Percentiles rank a stretch among this genome's conserved stretches.
phyloP scores from a whole-genome alignment of 768 basidiomycete species.

The Chlorophyllum brunneum region DNA sequence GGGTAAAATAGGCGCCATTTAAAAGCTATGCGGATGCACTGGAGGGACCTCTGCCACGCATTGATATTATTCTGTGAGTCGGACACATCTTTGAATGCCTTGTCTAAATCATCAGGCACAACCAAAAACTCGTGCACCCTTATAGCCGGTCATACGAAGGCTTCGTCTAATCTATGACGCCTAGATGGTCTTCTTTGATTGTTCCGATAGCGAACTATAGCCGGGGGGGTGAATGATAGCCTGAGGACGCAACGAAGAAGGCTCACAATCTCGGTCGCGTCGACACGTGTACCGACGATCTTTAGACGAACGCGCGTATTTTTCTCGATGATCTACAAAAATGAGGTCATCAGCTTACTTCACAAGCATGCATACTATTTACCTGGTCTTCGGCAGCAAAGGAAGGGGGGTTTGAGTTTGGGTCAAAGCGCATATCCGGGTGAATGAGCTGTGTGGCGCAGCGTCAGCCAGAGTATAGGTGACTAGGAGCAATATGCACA shows the following conservation, averaged over 20 bases:
- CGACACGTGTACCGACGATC: constrained; percentile 97
- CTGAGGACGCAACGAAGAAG: neutral
- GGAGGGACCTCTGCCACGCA: too few species aligned
- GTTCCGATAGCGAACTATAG: constrained; percentile 96
- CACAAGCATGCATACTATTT: neutral
- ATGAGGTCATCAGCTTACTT: neutral
- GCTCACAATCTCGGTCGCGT: constrained; percentile 95
- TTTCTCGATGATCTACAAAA: constrained; percentile 80
- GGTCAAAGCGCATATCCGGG: constrained; percentile 91
- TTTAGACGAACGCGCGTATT: constrained; percentile 90
- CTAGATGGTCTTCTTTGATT: constrained; percentile 97
- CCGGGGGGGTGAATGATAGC: neutral
- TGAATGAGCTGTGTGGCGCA: constrained; percentile 73
- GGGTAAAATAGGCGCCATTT: too few species aligned
- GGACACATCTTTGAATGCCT: too few species aligned
- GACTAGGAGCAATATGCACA: constrained; percentile 17
- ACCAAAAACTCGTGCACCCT: too few species aligned
- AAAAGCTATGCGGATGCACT: too few species aligned
- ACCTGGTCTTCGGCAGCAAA: constrained; percentile 91
- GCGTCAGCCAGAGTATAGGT: neutral
- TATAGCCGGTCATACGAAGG: too few species aligned
- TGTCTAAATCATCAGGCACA: too few species aligned
- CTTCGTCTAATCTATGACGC: constrained; percentile 80
- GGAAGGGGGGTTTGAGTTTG: constrained; percentile 95
- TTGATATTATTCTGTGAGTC: too few species aligned